Conservation (phyloP, 257 asterid genomes). For the Solanum appendiculatum region DNA sequence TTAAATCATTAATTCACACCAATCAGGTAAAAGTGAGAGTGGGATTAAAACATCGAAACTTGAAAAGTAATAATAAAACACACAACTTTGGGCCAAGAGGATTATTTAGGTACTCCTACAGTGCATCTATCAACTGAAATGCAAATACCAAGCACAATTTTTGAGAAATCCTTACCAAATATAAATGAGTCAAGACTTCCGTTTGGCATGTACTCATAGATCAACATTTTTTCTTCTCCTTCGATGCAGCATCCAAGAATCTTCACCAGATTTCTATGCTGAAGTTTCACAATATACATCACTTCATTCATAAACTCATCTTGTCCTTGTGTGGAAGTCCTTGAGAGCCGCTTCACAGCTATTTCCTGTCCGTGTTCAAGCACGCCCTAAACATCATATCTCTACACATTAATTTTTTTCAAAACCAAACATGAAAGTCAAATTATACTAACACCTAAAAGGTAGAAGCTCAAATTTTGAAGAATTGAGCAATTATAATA, state of each 20-base stretch:
- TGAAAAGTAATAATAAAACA: neutral
- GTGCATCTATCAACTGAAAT: neutral
- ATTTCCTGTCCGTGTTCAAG: conserved; percentile 20
- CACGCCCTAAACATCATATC: neutral
- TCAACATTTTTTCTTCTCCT: conserved; percentile 25
- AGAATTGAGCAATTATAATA: neutral
- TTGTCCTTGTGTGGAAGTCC: conserved; percentile 20
- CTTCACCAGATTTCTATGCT: conserved; percentile 32
- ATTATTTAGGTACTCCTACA: neutral
- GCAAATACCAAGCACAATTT: neutral
- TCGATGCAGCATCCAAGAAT: conserved; percentile 27
- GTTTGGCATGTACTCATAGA: conserved; percentile 27
- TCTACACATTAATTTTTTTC: neutral
- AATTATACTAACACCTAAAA: neutral
- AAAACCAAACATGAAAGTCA: neutral
- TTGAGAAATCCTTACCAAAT: conserved; percentile 14
- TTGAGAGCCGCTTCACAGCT: conserved; percentile 31
- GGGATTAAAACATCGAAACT: neutral
- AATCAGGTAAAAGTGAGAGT: neutral
- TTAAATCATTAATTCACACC: neutral
- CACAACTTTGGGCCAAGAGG: neutral
- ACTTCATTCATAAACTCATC: conserved; percentile 30
- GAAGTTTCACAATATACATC: conserved; percentile 24
- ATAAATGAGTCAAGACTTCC: conserved; percentile 22
- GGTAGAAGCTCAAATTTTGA: neutral